Percentiles rank a stretch among this genome's conserved stretches.
Evolutionary conservation across 2,329 filamentous ascomycete genomes (phyloP).

Genomic region (Rugonectria rugulosa): DNA sequence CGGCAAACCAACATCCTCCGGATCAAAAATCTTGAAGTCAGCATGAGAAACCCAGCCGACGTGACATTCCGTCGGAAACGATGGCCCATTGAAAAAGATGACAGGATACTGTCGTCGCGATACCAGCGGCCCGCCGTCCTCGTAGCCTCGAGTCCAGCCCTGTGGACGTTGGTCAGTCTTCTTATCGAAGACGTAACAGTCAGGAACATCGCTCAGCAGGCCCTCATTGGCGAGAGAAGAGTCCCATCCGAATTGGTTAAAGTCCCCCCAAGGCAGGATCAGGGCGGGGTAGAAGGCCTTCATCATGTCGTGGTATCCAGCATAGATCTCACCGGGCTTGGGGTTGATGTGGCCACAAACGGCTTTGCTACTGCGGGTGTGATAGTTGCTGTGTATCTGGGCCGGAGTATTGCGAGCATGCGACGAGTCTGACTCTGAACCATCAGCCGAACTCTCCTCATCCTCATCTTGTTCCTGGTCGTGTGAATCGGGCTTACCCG

Average conservation of each 20-base stretch:
- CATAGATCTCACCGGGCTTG: constrained; percentile 5
- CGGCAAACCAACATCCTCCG: too few species aligned
- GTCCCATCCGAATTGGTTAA: neutral
- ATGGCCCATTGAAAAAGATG: constrained; percentile 1
- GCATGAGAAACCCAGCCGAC: constrained; percentile 1
- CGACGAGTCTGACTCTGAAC: neutral
- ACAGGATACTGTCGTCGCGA: neutral
- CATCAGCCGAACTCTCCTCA: too few species aligned
- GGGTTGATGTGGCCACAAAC: too few species aligned
- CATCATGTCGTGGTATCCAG: neutral
- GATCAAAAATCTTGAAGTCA: constrained; percentile 1
- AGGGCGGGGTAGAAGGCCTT: constrained; percentile 4
- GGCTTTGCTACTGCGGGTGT: too few species aligned
- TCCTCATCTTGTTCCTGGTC: too few species aligned
- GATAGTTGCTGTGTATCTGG: too few species aligned
- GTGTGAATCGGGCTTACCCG: too few species aligned
- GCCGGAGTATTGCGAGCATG: too few species aligned
- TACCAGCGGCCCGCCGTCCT: constrained; percentile 3
- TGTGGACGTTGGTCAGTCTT: neutral
- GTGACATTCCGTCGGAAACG: neutral
- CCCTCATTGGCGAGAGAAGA: too few species aligned
- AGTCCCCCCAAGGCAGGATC: neutral
- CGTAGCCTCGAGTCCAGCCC: constrained; percentile 12
- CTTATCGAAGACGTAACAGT: constrained; percentile 7
- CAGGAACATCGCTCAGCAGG: neutral